Base-by-base conservation (phyloP, 2,329 filamentous ascomycete species). In the Teratosphaeria nubilosa region DNA sequence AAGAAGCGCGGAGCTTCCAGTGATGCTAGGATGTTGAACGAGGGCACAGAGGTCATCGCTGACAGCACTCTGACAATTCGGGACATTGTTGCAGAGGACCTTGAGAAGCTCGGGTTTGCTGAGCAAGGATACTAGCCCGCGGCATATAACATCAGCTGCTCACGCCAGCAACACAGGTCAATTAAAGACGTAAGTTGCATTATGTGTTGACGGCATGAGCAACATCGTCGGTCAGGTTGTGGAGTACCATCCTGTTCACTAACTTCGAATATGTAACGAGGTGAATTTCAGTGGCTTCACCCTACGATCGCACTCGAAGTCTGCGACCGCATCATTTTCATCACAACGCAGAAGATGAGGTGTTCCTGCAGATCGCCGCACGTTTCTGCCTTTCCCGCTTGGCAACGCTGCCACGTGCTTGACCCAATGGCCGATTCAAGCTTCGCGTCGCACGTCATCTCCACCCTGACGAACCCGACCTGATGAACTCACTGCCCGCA, bases 71-170 rank as follows among this genome's bases (percentile, higher is more conserved):
- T 80, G 31, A 78, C 69, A 4, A 67, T 57, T 24, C 73, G 79
- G 1, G 78, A 81, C 59, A 79, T 77, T 2, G 75, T 76, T 56
- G 78, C 78, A 2, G 71, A 72, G 56, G 79, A 79, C 30, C 71
- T 87, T 51, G 77, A 82, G 60, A 75, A 77, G 3, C 55, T 66
- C 51, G 70, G 69, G 0, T 70, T 72, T 52, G 69, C 68, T 24
- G 63, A 67, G 53, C 69, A 68, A 59, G 53, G 65, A 50, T 2
- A 54, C 5, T 30, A 53, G 50, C 50, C 11, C 11, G 4, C 27
- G 27, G 27, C 27, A 30, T 7, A 7, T 30, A 30, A 30, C 27
- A 30, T 4, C 27, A 30, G 5, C 27, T 30, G 27, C 27, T 30
- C 27, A 30, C 27, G 6, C 34, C 6, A 37, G 34, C 3, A 2